Percentiles rank a stretch among this genome's conserved stretches.
Conservation (phyloP, 495 filamentous ascomycete species). For the Penicillium pulvis region DNA sequence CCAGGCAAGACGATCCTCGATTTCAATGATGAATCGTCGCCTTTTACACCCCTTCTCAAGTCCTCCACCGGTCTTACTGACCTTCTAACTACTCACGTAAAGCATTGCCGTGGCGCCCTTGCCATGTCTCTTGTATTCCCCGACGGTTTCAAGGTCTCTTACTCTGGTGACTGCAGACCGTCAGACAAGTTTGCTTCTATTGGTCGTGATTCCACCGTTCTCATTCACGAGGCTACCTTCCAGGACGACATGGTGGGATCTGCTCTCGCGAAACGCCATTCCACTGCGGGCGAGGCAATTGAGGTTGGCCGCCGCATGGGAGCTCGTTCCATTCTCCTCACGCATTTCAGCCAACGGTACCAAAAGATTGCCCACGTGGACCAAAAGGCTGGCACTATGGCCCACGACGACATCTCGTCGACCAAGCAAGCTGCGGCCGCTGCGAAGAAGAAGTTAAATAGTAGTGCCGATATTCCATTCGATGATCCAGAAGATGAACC, state of each 20-base stretch:
- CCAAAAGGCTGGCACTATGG: conserved; percentile 13
- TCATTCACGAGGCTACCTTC: conserved; percentile 96
- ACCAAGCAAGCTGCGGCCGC: conserved; percentile 25
- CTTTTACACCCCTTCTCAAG: conserved; percentile 38
- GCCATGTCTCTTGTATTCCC: conserved; percentile 78
- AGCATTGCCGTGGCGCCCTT: conserved; percentile 77
- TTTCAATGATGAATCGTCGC: conserved; percentile 29
- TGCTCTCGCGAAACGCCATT: conserved; percentile 87
- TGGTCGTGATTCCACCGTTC: conserved; percentile 72
- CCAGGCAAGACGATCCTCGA: conserved; percentile 24
- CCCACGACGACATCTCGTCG: conserved; percentile 15
- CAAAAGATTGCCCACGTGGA: conserved; percentile 62
- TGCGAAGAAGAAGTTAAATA: conserved; percentile 10
- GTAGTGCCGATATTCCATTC: conserved; percentile 33
- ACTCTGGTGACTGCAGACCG: conserved; percentile 90
- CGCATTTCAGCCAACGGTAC: conserved; percentile 96
- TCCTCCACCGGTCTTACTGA: conserved; percentile 45
- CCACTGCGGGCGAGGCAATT: conserved; percentile 81
- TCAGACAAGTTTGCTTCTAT: conserved; percentile 67
- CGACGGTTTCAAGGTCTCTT: conserved; percentile 80
- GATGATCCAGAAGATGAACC: conserved; percentile 31
- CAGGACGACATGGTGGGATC: conserved; percentile 77
- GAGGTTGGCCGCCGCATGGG: conserved; percentile 74
- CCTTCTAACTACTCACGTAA: conserved; percentile 59
- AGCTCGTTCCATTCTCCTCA: conserved; percentile 74